Conservation (phyloP, 2,329 filamentous ascomycete genomes). For the Dactylellina drechsleri region DNA sequence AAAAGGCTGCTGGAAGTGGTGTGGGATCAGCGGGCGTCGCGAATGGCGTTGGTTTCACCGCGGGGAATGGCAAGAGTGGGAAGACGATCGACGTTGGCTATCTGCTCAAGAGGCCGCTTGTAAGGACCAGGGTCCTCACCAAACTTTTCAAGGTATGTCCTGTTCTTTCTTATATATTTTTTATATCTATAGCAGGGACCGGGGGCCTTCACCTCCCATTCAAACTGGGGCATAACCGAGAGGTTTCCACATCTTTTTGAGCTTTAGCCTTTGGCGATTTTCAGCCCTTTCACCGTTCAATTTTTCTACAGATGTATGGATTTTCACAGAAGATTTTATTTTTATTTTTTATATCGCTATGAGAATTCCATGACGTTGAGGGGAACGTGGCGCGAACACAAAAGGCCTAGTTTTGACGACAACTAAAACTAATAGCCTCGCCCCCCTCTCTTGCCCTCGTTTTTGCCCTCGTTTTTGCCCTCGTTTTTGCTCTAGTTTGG, state of each 20-base stretch:
- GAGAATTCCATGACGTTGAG: not conserved
- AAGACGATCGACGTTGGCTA: conserved; percentile 95
- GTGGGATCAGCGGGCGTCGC: conserved; percentile 27
- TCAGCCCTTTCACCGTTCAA: not conserved
- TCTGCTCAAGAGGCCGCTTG: conserved; percentile 85
- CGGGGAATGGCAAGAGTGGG: conserved; percentile 63
- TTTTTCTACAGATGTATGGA: conserved; percentile 4
- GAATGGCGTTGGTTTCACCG: conserved; percentile 13
- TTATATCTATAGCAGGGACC: conserved; percentile 23
- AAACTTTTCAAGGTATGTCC: conserved; percentile 77
- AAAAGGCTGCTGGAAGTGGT: conserved; percentile 35
- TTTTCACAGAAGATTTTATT: conserved; percentile 9
- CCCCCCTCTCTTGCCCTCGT: conserved; percentile 46
- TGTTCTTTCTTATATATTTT: conserved; percentile 34
- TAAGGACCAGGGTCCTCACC: conserved; percentile 85
- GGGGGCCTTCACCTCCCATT: not conserved
- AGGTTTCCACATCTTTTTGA: not conserved
- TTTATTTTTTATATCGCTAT: not conserved
- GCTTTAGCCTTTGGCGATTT: not conserved
- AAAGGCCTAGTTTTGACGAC: conserved; percentile 50
- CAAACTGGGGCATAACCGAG: conserved; percentile 13
- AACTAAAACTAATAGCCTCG: conserved; percentile 49
- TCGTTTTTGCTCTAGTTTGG: conserved; percentile 17
- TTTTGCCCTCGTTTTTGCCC: no score
- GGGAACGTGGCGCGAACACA: conserved; percentile 12